Conservation (phyloP, 2,329 filamentous ascomycete genomes). For the Penicillium sp. region DNA sequence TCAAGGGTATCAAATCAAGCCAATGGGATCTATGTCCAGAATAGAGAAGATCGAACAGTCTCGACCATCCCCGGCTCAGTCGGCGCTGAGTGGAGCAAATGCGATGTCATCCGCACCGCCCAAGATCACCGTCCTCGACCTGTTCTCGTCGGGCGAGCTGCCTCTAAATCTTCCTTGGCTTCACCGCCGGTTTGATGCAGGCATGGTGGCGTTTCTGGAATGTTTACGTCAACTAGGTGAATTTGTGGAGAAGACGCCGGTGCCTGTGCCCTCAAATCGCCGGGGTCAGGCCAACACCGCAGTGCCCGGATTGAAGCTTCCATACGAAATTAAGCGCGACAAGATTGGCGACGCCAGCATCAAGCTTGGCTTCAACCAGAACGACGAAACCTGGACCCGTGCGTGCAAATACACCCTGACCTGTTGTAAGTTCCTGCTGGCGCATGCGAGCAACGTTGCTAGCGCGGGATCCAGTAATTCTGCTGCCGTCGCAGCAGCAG, state of each 20-base stretch:
- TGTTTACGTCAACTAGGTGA: conserved; percentile 77
- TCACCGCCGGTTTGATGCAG: conserved; percentile 84
- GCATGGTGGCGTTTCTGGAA: conserved; percentile 96
- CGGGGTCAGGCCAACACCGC: conserved; percentile 24
- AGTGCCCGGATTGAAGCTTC: conserved; percentile 54
- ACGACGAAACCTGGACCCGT: conserved; percentile 89
- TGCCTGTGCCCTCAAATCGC: conserved; percentile 22
- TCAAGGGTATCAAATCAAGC: conserved; percentile 73
- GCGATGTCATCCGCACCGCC: no score
- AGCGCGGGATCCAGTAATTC: conserved; percentile 31
- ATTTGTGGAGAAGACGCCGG: conserved; percentile 57
- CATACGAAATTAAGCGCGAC: conserved; percentile 84
- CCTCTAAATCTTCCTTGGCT: conserved; percentile 81
- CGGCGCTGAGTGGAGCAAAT: conserved; percentile 48
- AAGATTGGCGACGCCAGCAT: conserved; percentile 66
- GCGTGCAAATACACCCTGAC: conserved; percentile 97
- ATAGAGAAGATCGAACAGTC: conserved; percentile 61
- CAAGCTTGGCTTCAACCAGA: conserved; percentile 75
- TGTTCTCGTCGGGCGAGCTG: conserved; percentile 85
- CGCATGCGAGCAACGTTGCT: conserved; percentile 72
- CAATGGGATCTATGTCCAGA: conserved; percentile 83
- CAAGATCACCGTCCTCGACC: no score
- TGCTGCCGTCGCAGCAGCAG: conserved; percentile 28
- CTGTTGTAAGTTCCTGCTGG: conserved; percentile 92
- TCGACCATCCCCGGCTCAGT: conserved; percentile 41